Base-by-base conservation (phyloP, 352 stramenopile species). In the Globisporangium yorkense region DNA sequence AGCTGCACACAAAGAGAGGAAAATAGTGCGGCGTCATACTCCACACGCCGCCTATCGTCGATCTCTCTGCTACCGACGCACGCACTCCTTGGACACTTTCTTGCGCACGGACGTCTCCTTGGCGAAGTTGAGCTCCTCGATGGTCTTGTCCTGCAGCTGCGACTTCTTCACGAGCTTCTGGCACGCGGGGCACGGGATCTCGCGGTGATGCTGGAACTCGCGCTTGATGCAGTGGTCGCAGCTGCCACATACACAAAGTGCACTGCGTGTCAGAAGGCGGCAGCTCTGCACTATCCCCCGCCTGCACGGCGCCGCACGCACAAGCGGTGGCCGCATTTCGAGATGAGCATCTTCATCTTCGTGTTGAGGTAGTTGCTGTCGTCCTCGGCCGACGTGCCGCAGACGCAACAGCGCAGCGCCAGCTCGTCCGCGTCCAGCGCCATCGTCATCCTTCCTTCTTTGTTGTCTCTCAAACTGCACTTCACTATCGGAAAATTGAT, bases 331-430 rank as follows among this genome's bases (percentile, higher is more conserved):
- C 86, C 84, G 49, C 86, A 95, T 70, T 95, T 94, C 55, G 86
- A 94, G 68, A 95, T 95, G 59, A 92, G 83, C 80, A 95, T 93
- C 69, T 94, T 95, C 86, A 95, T 95, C 71, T 92, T 93, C 20
- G 84, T 95, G 70, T 95, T 95, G 57, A 95, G 80, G 62, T 92
- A 87, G 68, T 95, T 95, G 66, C 71, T 83, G 70, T 95, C 84
- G 57, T 94, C 84, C 56, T 95, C 83, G 35, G 71, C 71, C 24
- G 81, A 89, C 62, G 85, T 95, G 63, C 85, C 84, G 69, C 85
- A 95, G 41, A 94, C 85, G 73, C 85, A 94, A 81, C 85, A 94
- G 70, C 82, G 82, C 65, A 88, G 74, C 70, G 82, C 73, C 56
- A 92, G 60, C 41, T 92, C 82, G 52, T 94, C 85, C 50, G 62